Base-by-base conservation (phyloP, 345 rosid genomes). In the Diplotaxis tenuifolia region DNA sequence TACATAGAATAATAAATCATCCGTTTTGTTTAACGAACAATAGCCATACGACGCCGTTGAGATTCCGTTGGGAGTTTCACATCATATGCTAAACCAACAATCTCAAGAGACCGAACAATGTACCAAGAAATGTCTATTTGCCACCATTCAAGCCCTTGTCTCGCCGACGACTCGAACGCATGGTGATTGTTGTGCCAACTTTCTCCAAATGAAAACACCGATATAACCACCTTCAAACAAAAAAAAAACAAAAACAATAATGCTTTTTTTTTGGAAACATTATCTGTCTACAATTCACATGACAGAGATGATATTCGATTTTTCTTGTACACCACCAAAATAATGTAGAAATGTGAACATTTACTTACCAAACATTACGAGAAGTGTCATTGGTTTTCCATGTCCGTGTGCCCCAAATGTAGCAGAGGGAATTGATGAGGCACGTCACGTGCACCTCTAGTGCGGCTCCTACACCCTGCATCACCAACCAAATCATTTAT, bases 171-270 rank as follows among this genome's bases (percentile, higher is more conserved):
- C 67, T 88, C 91, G n/a, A 89, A 91, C 0, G 96, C 94, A 60
- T 93, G 98, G 82, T 93, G 96, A 63, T 93, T 90, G 60, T 86
- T 90, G 79, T 93, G 98, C 98, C 97, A 91, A 21, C 98, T 96
- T 67, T 93, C 96, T 6, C 98, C 98, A 27, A 93, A 93, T 68
- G 96, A 84, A 70, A 91, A 87, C 60, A 89, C 42, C 7, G 96
- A 93, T 42, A 93, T 42, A 93, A 83, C 97, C 96, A 91, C 96
- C 96, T 89, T 72, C 4, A 18, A 1, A 25, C 0, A 47, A 47
- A 16, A 47, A n/a, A 12, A n/a, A 45, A 42, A 16, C 4, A 32
- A 31, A 0, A 27, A 15, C 5, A 14, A 62, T 47, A 32, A 49
- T 49, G 31, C 16, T 32, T 14, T 49, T 19, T 31, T 14, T 49